These are phyloP conservation scores for Coemansia sp. DNA, from an alignment of 192 early-diverging fungal species.

Conservation along the genomic window DNA sequence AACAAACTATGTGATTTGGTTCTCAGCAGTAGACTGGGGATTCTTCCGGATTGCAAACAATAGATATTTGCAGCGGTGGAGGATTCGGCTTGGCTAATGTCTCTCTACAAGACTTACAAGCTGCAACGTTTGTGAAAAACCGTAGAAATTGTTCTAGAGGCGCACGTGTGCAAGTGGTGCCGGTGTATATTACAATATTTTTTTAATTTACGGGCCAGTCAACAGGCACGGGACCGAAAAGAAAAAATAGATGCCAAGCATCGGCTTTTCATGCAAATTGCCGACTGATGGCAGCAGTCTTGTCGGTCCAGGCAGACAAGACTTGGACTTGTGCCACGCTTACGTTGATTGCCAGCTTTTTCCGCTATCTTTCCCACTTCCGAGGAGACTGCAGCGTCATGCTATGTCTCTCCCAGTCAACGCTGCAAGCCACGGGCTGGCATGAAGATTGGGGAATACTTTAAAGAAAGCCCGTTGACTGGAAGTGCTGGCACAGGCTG, in stretches of 20 bases:
- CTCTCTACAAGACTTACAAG: background rate
- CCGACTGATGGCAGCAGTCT: background rate
- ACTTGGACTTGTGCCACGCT: background rate
- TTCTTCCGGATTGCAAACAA: background rate
- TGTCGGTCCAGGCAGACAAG: background rate
- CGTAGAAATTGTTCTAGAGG: background rate
- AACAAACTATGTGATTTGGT: background rate
- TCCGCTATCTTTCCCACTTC: background rate
- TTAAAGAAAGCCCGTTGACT: background rate
- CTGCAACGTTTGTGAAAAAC: too few relatives aligned
- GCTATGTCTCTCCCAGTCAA: too few relatives aligned
- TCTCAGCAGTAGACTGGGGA: background rate
- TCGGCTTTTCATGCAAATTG: background rate
- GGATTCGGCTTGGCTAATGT: background rate
- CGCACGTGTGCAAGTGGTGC: background rate
- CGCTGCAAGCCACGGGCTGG: background rate
- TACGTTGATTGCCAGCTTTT: background rate
- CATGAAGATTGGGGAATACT: background rate
- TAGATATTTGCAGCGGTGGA: background rate
- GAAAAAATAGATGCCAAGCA: background rate
- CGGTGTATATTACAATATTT: background rate
- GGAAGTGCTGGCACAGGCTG: background rate
- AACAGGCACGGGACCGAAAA: background rate
- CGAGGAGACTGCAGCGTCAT: background rate
- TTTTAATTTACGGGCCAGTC: background rate